Evolutionary conservation across 78 protist genomes (phyloP).

Genomic region (Dictyostelium firmibasis): DNA sequence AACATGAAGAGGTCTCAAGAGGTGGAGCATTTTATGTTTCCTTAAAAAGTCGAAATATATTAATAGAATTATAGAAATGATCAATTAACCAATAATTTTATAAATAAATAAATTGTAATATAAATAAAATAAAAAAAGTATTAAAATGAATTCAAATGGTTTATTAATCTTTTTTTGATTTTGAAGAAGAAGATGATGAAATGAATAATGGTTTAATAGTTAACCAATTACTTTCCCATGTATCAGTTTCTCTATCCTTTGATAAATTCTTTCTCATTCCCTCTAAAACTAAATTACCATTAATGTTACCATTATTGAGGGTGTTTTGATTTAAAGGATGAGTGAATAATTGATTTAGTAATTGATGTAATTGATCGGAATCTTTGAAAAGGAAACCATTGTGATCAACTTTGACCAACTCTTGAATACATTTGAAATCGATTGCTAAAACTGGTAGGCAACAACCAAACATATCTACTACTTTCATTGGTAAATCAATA

Average conservation of each 20-base stretch:
- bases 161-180: not conserved
- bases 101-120: not conserved
- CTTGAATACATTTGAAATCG: conserved; percentile 76
- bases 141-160: too few species aligned
- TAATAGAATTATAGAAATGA: not conserved
- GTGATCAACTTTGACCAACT: conserved; percentile 72
- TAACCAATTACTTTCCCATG: conserved; percentile 2
- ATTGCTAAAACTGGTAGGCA: conserved; percentile 94
- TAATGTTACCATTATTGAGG: not conserved
- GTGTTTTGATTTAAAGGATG: not conserved
- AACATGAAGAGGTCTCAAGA: not conserved
- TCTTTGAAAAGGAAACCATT: conserved; percentile 83
- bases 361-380: not conserved
- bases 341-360: not conserved
- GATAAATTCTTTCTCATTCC: not conserved
- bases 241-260: conserved; percentile 3
- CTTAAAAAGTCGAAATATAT: not conserved
- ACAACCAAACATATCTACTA: conserved; percentile 97
- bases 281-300: not conserved
- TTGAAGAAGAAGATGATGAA: not conserved
- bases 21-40: not conserved
- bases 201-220: not conserved
- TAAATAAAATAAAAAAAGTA: not conserved
- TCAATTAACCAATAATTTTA: not conserved
- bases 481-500: conserved; percentile 98